Conservation (phyloP, 2,329 filamentous ascomycete species). For the Trichoderma sp. region DNA sequence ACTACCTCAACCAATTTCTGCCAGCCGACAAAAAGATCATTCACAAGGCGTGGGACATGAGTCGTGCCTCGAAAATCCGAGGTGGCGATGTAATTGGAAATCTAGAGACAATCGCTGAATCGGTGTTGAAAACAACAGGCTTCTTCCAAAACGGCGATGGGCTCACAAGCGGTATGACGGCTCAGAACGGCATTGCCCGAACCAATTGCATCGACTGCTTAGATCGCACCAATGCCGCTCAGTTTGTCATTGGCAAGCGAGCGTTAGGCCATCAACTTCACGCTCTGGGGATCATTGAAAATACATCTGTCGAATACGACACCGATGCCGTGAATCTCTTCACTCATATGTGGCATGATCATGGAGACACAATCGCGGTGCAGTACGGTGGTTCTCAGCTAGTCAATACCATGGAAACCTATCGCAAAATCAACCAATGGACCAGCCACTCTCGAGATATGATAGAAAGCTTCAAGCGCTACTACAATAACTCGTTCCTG, state of each 20-base stretch:
- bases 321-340: slow-evolving; percentile 95
- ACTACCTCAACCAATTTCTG: slow-evolving; percentile 92
- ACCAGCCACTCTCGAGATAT: slow-evolving; percentile 96
- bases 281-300: slow-evolving; percentile 81
- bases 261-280: slow-evolving; percentile 91
- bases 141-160: slow-evolving; percentile 94
- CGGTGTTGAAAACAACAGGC: slow-evolving; percentile 80
- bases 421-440: slow-evolving; percentile 99
- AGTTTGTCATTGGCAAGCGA: slow-evolving; percentile 95
- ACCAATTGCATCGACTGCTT: slow-evolving; percentile 99
- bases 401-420: slow-evolving; percentile 99
- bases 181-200: slow-evolving; percentile 89
- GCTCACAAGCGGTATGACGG: slow-evolving; percentile 59
- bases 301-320: slow-evolving; percentile 83
- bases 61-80: slow-evolving; percentile 84
- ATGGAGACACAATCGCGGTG: slow-evolving; percentile 95
- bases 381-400: slow-evolving; percentile 97
- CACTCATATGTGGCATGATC: slow-evolving; percentile 97
- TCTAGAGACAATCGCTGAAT: slow-evolving; percentile 84
- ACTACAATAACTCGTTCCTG: slow-evolving; percentile 98
- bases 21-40: slow-evolving; percentile 82
- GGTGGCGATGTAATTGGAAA: slow-evolving; percentile 94
- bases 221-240: slow-evolving; percentile 94
- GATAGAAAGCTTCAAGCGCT: slow-evolving; percentile 98
- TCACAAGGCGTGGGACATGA: slow-evolving; percentile 98